Base-by-base conservation (phyloP, 495 filamentous ascomycete species). In the Neurospora sp. region DNA sequence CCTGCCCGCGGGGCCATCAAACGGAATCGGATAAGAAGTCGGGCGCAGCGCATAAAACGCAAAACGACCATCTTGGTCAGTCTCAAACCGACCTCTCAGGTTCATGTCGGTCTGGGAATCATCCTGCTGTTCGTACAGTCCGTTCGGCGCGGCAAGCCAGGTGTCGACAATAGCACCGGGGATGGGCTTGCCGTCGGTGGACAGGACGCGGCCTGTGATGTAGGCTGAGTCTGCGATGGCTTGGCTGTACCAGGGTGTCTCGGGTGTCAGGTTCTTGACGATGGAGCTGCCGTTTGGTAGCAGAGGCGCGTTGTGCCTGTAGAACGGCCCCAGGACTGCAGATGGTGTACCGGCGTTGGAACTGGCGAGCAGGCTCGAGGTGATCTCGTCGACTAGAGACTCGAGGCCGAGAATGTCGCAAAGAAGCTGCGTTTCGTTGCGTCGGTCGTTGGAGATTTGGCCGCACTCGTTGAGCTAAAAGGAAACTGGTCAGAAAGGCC, bases 81-180 rank as follows among this genome's bases (percentile, higher is more conserved):
- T 93, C 71, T 78, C 84, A 79, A 95, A 93, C 35, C 90, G 88
- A 7, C 92, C 92, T 4, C 92, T 86, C 40, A 94, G 84, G 77
- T 94, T 95, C 81, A 89, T 90, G 74, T 94, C 92, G 7, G 87
- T 86, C 84, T 93, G 91, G n/a, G 69, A 69, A 31, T 88, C 80
- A 74, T 95, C 92, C 82, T 93, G 91, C 84, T 93, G 91, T 84
- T 94, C 91, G 78, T 95, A 95, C 72, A 93, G 80, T 2, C 92
- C 92, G 76, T 94, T 93, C 18, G 91, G 91, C 6, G 89, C 90
- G 10, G 90, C 88, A 75, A 93, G 90, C 92, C 92, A 95, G 38
- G 93, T 85, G 78, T 95, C 92, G n/a, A 95, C 83, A 69, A 86
- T 80, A 1, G 92, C 90, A 70, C 85, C 85, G 18, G 86, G 83